These are phyloP conservation scores for Cercospora sp. DNA, from an alignment of 2,329 filamentous ascomycete species.

Conservation along the genomic window DNA sequence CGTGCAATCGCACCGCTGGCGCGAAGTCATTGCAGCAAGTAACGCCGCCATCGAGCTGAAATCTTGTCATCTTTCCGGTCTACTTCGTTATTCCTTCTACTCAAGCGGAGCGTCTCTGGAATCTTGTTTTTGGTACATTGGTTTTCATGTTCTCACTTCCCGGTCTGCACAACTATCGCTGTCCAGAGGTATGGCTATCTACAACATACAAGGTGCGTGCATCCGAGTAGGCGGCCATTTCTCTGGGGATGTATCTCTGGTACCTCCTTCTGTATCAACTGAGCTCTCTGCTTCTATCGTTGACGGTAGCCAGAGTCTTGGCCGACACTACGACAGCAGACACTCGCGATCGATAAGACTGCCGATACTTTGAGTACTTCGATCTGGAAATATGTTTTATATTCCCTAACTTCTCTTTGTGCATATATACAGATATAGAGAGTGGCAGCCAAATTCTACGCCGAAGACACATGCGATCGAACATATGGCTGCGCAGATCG, in stretches of 20 bases:
- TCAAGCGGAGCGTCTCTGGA: background rate
- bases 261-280: background rate
- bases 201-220: background rate
- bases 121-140: too few relatives aligned
- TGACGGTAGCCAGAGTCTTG: background rate
- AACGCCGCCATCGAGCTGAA: too few relatives aligned
- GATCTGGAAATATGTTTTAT: background rate
- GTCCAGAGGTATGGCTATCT: background rate
- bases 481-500: background rate
- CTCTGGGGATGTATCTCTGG: background rate
- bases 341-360: background rate
- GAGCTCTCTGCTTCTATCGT: background rate
- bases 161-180: background rate
- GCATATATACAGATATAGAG: background rate
- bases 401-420: background rate
- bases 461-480: background rate
- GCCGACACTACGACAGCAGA: background rate
- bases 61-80: too few relatives aligned
- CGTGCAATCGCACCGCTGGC: too few relatives aligned
- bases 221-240: background rate
- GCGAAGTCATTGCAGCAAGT: too few relatives aligned
- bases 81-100: background rate
- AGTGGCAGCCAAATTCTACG: background rate
- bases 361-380: background rate
- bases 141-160: background rate